These are phyloP conservation scores for Melaleuca alternifolia DNA, from an alignment of 345 rosid genomes.

Conservation along the genomic window DNA sequence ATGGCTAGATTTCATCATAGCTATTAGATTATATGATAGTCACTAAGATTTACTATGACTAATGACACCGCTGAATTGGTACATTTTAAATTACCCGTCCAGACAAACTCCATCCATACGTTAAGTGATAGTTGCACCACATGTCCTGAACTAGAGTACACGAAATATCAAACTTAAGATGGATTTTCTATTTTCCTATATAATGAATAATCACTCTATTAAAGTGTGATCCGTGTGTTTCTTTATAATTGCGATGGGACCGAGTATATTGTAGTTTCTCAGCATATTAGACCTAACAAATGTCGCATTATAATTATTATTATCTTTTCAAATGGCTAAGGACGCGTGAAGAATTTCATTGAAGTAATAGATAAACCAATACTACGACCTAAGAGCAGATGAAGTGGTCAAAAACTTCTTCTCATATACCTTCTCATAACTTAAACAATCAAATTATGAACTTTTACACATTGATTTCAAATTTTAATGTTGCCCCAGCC, in stretches of 20 bases:
- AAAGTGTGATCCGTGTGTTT: not conserved
- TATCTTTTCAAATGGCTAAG: not conserved
- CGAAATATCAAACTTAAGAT: not conserved
- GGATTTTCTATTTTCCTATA: not conserved
- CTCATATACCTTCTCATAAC: too few species aligned
- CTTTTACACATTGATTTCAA: not conserved
- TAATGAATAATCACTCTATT: not conserved
- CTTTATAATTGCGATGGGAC: not conserved
- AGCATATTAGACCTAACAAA: not conserved
- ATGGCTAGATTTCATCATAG: not conserved
- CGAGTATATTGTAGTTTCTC: not conserved
- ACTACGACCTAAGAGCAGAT: not conserved
- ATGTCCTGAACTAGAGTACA: not conserved
- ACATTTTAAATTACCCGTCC: not conserved
- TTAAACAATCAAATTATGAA: not conserved
- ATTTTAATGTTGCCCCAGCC: not conserved
- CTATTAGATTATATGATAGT: not conserved
- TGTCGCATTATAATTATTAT: not conserved
- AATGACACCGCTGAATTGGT: not conserved
- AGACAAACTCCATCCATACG: not conserved
- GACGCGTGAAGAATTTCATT: too few species aligned
- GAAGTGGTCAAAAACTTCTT: not conserved
- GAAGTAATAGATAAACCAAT: not conserved
- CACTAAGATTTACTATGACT: not conserved
- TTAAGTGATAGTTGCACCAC: not conserved